Base-by-base conservation (phyloP, 345 rosid genomes). In the Psidium guajava region DNA sequence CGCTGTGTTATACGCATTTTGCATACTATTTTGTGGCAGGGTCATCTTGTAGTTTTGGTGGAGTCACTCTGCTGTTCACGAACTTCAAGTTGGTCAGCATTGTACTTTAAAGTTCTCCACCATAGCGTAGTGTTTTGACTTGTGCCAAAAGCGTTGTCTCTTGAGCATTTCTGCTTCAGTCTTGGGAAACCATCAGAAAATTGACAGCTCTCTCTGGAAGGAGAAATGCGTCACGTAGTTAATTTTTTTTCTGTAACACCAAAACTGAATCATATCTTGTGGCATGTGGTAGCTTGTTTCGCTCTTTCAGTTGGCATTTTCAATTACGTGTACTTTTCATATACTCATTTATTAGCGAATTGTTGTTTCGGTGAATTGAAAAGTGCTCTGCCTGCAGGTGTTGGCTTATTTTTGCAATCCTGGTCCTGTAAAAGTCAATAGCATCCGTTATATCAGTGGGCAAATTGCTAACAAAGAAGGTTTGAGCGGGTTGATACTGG, bases 371-470 rank as follows among this genome's bases (percentile, higher is more conserved):
- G 24, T 75, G 55, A 51, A 73, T 73, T 53, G 50, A 54, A 53
- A 32, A 21, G 18, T 54, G 25, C 84, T 55, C 56, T 11, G 53
- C 50, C 86, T 88, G 91, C 94, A 97, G 99, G 90, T 93, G 15
- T 82, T 91, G 90, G 95, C 94, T 13, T 85, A 95, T 83, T 97
- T 93, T 89, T 91, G 90, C 87, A 98, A 95, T 56, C 90, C 95
- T 88, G 88, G 90, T 32, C 83, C 87, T 36, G 91, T 97, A 69
- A 97, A 97, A 91, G 98, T 97, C 75, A 87, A 86, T 69, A 88
- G 88, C 9, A 88, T 96, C 83, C 94, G 96, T 32, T 82, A 87
- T 86, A 91, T 96, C 84, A 92, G 93, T 59, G 88, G 89, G 83
- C 93, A 90, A 82, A 90, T 97, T 88, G 90, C 87, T 50, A 93